Base-by-base conservation (phyloP, 129 eudicot species). In the Flaveria trinervia region DNA sequence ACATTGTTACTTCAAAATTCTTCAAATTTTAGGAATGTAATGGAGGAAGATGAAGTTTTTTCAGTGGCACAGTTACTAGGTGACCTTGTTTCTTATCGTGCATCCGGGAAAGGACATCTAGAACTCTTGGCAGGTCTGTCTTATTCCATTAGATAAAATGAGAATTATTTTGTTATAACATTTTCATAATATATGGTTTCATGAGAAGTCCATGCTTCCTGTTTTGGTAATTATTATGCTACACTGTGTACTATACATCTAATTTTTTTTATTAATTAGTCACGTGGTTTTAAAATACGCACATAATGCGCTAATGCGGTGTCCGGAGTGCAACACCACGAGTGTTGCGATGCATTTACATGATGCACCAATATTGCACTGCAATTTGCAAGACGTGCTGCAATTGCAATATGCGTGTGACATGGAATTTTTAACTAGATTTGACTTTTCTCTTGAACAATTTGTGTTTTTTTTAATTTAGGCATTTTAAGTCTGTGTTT, bases 41-140 rank as follows among this genome's bases (percentile, higher is more conserved):
- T 82, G 82, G 96, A 90, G 74, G 96, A 87, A 81, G 96, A 90
- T 74, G 96, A 90, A 80, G 90, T 90, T 20, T 82, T 82, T 68
- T 85, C 96, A 39, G 92, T 90, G 16, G 96, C 96, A 33, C 88
- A 85, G 66, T 83, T 87, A 76, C 81, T 90, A 41, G 92, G 90
- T 60, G 96, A 90, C 71, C 96, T 90, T 74, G 96, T 90, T 68
- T 79, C 96, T 76, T 90, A 90, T 73, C 92, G 96, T 74, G 96
- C 96, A 64, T 68, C 92, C 44, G 90, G 92, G 56, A 85, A 87
- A 20, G 96, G 96, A 66, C 96, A 90, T 87, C 83, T 90, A 68
- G 88, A 90, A 77, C 82, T 90, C 61, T 82, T 90, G 81, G 90
- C 96, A 90, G 96, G 96, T 90, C 70, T 45, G 54, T 67, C 73